Percentiles rank a stretch among this genome's conserved stretches.
These are phyloP conservation scores for Fusarium sp. DNA, from an alignment of 2,329 filamentous ascomycete genomes.

Conservation along the genomic window DNA sequence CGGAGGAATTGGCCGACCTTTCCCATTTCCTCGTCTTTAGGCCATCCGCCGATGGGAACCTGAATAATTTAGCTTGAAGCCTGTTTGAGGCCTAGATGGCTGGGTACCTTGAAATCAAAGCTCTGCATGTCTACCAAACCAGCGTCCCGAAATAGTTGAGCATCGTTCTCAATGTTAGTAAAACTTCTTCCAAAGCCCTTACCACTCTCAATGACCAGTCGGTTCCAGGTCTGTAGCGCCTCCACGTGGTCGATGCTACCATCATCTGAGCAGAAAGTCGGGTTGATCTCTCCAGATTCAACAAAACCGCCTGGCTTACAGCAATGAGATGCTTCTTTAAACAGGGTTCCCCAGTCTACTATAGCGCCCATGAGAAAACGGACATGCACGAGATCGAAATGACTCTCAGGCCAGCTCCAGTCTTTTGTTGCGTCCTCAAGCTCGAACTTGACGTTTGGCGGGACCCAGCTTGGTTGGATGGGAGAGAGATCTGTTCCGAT, in stretches of 20 bases:
- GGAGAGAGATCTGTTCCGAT: not conserved
- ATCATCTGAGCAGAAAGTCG: not conserved
- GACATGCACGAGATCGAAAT: not conserved
- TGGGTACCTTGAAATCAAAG: not conserved
- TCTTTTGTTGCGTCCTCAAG: not conserved
- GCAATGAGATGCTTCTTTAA: not conserved
- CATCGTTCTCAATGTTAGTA: not conserved
- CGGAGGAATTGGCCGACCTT: conserved; percentile 4
- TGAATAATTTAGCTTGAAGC: not conserved
- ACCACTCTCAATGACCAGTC: not conserved
- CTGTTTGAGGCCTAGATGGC: fast-evolving
- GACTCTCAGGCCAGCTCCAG: not conserved
- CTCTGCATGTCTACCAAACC: not conserved
- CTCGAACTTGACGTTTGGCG: not conserved
- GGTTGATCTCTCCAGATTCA: not conserved
- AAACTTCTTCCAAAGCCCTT: not conserved
- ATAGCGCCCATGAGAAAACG: not conserved
- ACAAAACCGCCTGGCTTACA: not conserved
- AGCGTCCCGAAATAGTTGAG: not conserved
- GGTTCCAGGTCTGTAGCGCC: not conserved
- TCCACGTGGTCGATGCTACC: not conserved
- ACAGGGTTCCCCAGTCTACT: not conserved
- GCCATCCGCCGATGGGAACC: conserved; percentile 5
- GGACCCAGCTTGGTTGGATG: not conserved
- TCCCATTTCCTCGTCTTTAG: conserved; percentile 4